Evolutionary conservation across 805 yeast genomes (phyloP), one percentile per base, ranked within the genome.

Genomic region (Debaryomyces tyrocola): DNA sequence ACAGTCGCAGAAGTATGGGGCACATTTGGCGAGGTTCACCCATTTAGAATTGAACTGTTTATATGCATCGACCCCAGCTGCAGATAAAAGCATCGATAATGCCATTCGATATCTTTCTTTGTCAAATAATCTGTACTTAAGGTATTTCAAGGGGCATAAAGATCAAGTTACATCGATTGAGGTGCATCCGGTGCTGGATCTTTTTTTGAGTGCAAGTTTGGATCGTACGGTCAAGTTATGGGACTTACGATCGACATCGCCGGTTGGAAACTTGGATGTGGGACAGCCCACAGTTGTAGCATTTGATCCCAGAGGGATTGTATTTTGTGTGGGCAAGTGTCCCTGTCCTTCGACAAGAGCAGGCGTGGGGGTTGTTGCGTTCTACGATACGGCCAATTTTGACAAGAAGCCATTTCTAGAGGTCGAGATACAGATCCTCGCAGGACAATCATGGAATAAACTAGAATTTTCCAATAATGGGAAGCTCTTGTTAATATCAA

Each of bases 1-100:
- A 7, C 84, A 80, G 48, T 84, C 94, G 24, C 91, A 90, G 67
- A 94, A 94, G 60, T 94, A 94, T 57, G 99, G 99, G 0, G 87
- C 90, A 47, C 90, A 89, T 58, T 67, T 88, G 33, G 97, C 96
- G 2, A 75, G 82, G 39, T 94, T 94, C 63, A 83, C 96, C 0
- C 95, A 86, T 58, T 76, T 79, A 37, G 83, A 82, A 38, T 75
- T 79, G 46, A 83, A 84, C 55, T 85, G 94, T 57, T 73, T 92
- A 12, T 88, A 87, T 60, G 90, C 95, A 1, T 87, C 96, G 4
- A 90, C 98, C 0, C 75, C 75, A 6, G 44, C 58, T 3, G 58
- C 50, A 5, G 54, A 45, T 20, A 45, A 46, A 4, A 66, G 58
- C n/a, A 84, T 80, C 41, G 91, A 88, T 52, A 82, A 87, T 58